These are phyloP conservation scores for Drechslerella dactyloides DNA, from an alignment of 2,329 filamentous ascomycete genomes.

Conservation along the genomic window DNA sequence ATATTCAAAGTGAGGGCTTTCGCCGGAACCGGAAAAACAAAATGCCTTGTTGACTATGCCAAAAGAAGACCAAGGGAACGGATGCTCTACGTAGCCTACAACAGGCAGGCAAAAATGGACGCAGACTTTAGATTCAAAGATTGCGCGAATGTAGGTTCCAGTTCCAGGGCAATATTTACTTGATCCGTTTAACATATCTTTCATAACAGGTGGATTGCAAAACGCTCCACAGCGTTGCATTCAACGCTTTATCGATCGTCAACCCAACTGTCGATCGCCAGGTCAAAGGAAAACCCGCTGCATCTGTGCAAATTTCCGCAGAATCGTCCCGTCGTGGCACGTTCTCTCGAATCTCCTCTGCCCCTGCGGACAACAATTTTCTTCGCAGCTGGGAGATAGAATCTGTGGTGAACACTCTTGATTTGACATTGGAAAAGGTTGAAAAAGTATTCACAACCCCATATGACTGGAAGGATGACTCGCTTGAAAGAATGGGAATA, in stretches of 20 bases:
- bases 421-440: conserved; percentile 25
- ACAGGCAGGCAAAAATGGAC: conserved; percentile 34
- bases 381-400: conserved; percentile 39
- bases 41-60: conserved; percentile 53
- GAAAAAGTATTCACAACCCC: conserved; percentile 29
- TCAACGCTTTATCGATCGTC: conserved; percentile 38
- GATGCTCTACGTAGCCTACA: conserved; percentile 47
- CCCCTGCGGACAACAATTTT: conserved; percentile 32
- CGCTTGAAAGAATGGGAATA: background rate
- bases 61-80: conserved; percentile 27
- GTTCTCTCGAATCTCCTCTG: conserved; percentile 35
- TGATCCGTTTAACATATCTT: background rate
- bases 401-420: conserved; percentile 18
- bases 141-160: conserved; percentile 23
- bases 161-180: background rate
- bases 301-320: background rate
- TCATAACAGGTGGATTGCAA: conserved; percentile 43
- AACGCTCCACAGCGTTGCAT: conserved; percentile 47
- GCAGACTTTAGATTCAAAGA: conserved; percentile 37
- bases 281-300: conserved; percentile 22
- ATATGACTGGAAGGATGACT: conserved; percentile 29
- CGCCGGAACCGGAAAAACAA: conserved; percentile 54
- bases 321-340: conserved; percentile 30
- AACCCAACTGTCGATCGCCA: conserved; percentile 29
- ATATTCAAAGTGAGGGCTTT: conserved; percentile 54